Conservation (phyloP, 1,284 basidiomycete species). For the Mycosarcoma maydis region DNA sequence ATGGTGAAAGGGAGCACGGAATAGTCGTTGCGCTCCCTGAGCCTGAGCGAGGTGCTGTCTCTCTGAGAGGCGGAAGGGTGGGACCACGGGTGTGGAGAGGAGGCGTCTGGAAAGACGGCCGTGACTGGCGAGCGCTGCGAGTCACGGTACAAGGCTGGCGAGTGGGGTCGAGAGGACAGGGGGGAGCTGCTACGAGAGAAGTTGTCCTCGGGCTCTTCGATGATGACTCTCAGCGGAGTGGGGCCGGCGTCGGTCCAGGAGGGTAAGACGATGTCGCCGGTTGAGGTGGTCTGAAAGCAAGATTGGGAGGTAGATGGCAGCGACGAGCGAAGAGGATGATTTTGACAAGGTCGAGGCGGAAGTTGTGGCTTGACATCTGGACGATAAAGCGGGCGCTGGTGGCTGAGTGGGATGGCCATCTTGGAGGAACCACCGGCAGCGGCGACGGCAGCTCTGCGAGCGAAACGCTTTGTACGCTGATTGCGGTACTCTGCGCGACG, state of each 20-base stretch:
- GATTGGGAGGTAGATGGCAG: constrained; percentile 6
- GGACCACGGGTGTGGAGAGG: constrained; percentile 21
- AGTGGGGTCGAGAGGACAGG: constrained; percentile 15
- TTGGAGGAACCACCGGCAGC: constrained; percentile 40
- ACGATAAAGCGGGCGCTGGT: constrained; percentile 42
- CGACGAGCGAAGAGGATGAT: constrained; percentile 27
- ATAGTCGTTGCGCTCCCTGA: constrained; percentile 31
- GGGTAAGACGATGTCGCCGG: constrained; percentile 44
- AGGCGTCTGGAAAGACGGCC: neutral
- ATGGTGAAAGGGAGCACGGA: constrained; percentile 34
- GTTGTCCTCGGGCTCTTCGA: constrained; percentile 42
- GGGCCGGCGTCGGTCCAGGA: constrained; percentile 46
- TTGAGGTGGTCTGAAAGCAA: constrained; percentile 22
- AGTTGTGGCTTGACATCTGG: constrained; percentile 33
- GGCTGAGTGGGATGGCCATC: constrained; percentile 33
- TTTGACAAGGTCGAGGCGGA: constrained; percentile 28
- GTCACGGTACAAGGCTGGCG: constrained; percentile 12
- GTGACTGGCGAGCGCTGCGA: constrained; percentile 7
- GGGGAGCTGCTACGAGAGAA: constrained; percentile 24
- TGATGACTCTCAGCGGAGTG: constrained; percentile 43
- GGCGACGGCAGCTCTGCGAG: constrained; percentile 39
- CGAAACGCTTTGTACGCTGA: constrained; percentile 35
- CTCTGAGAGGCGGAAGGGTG: constrained; percentile 11
- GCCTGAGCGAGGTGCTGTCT: constrained; percentile 33
- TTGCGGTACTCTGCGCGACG: constrained; percentile 44